Percentiles rank a stretch among this genome's conserved stretches.
Conservation (phyloP, 495 filamentous ascomycete genomes). For the Annulohypoxylon bovei region DNA sequence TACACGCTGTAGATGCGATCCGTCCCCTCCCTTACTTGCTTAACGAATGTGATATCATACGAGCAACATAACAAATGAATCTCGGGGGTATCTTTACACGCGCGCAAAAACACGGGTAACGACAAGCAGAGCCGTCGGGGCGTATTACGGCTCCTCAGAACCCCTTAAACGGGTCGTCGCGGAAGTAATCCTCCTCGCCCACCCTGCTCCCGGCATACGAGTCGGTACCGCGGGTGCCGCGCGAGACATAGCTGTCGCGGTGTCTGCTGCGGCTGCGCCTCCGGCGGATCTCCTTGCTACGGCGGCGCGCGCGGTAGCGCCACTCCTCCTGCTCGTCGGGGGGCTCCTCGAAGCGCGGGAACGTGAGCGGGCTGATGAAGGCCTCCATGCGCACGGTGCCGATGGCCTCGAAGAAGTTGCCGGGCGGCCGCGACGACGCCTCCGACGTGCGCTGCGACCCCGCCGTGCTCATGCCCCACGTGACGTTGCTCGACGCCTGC, state of each 20-base stretch:
- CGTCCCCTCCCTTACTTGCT: conserved; percentile 7
- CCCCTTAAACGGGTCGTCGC: conserved; percentile 60
- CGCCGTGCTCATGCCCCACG: conserved; percentile 52
- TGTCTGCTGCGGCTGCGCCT: conserved; percentile 61
- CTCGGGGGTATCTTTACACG: conserved; percentile 32
- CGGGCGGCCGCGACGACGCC: conserved; percentile 65
- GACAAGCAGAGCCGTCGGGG: background rate
- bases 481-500: conserved; percentile 50
- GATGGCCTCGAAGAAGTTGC: conserved; percentile 77
- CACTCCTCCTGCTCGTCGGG: conserved; percentile 60
- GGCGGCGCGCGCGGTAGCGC: conserved; percentile 50
- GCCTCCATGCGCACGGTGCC: conserved; percentile 98
- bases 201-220: conserved; percentile 47
- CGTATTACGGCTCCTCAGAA: conserved; percentile 49
- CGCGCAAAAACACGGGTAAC: conserved; percentile 3
- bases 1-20: background rate
- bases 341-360: conserved; percentile 55
- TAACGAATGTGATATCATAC: conserved; percentile 18
- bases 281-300: conserved; percentile 61
- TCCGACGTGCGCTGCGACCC: conserved; percentile 65
- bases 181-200: conserved; percentile 56
- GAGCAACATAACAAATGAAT: conserved; percentile 19
- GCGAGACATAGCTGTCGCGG: conserved; percentile 59
- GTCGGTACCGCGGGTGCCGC: conserved; percentile 55
- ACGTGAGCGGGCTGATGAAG: conserved; percentile 73